These are phyloP conservation scores for Populus ilicifolia DNA, from an alignment of 345 rosid genomes.

Conservation along the genomic window DNA sequence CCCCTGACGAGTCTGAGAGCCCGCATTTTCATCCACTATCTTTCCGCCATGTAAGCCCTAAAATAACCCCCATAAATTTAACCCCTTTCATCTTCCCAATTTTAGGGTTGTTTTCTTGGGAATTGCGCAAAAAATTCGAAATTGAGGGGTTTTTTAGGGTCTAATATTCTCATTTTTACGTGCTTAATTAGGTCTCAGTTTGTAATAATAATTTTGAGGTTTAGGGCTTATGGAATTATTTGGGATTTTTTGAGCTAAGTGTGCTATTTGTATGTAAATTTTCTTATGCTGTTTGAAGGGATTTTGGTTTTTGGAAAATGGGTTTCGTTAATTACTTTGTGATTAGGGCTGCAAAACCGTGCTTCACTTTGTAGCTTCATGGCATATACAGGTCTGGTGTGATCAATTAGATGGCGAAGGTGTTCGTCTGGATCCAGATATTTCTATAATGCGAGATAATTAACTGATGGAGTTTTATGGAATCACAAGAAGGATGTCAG, in stretches of 20 bases:
- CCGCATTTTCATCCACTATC: conserved; percentile 71
- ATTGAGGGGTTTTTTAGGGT: background rate
- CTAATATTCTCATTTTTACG: background rate
- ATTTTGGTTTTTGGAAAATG: background rate
- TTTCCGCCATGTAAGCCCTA: conserved; percentile 55
- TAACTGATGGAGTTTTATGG: no score
- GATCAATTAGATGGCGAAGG: background rate
- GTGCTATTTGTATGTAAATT: background rate
- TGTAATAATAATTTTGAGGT: background rate
- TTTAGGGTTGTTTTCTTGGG: background rate
- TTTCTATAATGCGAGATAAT: no score
- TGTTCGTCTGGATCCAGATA: background rate
- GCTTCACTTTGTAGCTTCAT: background rate
- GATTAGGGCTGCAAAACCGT: conserved; percentile 32
- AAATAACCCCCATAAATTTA: background rate
- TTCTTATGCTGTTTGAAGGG: no score
- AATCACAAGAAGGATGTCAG: no score
- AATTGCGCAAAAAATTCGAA: background rate
- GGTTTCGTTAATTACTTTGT: background rate
- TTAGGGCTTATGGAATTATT: background rate
- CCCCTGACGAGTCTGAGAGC: conserved; percentile 58
- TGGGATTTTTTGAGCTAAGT: background rate
- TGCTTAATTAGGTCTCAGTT: background rate
- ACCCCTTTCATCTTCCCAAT: background rate
- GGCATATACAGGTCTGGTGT: background rate